A percentile compares a stretch with the other conserved stretches of the same genome.
phyloP scores from a whole-genome alignment of 306 rosid genomes.

The Cajanus cajan region DNA sequence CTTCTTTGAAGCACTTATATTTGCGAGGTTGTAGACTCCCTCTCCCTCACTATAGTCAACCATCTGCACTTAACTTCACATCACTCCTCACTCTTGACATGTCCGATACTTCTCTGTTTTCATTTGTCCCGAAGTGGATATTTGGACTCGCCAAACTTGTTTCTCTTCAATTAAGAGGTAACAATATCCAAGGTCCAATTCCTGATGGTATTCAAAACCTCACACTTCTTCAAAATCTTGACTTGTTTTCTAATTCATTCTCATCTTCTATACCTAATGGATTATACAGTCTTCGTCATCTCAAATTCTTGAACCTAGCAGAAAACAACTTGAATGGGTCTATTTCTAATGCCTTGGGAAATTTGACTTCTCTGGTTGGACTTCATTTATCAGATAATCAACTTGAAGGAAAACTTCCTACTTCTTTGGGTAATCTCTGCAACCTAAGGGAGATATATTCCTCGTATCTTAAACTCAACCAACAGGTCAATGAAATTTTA shows the following conservation, averaged over 20 bases:
- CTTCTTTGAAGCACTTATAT: not conserved
- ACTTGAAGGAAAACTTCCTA: not conserved
- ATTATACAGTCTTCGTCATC: not conserved
- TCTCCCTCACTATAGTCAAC: not conserved
- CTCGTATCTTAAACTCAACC: constrained; percentile 1
- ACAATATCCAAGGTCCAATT: not conserved
- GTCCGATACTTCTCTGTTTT: not conserved
- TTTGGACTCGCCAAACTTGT: not conserved
- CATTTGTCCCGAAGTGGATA: not conserved
- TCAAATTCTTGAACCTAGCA: not conserved
- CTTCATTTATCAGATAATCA: not conserved
- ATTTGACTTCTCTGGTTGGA: not conserved
- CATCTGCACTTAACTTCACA: not conserved
- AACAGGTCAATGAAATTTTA: not conserved
- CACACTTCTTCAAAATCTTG: constrained; percentile 6
- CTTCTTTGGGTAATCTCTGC: constrained; percentile 7
- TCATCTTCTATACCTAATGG: not conserved
- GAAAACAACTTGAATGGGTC: not conserved
- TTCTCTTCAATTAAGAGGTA: not conserved
- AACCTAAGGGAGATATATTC: not conserved
- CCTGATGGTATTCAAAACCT: constrained; percentile 21
- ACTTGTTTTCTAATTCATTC: not conserved
- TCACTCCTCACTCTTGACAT: constrained; percentile 8
- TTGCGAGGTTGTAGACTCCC: not conserved
- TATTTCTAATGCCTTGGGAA: not conserved